Evolutionary conservation across 805 yeast genomes (phyloP).

Genomic region (Candida sanyiensis): DNA sequence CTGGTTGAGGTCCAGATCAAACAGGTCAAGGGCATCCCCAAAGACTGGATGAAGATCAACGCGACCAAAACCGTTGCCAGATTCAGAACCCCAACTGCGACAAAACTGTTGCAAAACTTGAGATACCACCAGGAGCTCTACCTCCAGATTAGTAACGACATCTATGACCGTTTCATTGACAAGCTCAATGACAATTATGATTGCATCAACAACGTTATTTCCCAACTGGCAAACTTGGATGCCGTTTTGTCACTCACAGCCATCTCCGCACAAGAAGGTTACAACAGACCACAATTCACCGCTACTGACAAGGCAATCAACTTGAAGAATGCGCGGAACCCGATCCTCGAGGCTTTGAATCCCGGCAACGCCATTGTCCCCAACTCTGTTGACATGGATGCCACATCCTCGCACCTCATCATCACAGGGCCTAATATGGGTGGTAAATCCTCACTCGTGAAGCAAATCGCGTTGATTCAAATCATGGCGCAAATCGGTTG

Average conservation of each 20-base stretch:
- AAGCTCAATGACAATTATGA: slow-evolving; percentile 40
- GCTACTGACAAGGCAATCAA: slow-evolving; percentile 38
- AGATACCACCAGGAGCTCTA: slow-evolving; percentile 56
- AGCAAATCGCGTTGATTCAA: slow-evolving; percentile 84
- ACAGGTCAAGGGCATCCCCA: slow-evolving; percentile 50
- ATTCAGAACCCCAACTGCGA: slow-evolving; percentile 59
- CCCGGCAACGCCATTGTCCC: slow-evolving; percentile 44
- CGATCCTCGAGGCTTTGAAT: slow-evolving; percentile 72
- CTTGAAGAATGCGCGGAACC: slow-evolving; percentile 68
- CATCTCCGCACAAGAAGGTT: slow-evolving; percentile 56
- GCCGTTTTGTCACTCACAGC: slow-evolving; percentile 64
- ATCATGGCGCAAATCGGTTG: slow-evolving; percentile 80
- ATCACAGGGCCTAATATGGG: slow-evolving; percentile 98
- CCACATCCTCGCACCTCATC: slow-evolving; percentile 59
- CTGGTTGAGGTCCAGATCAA: slow-evolving; percentile 69
- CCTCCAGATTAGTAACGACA: slow-evolving; percentile 17
- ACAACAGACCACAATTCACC: slow-evolving; percentile 61
- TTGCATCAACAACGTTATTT: slow-evolving; percentile 44
- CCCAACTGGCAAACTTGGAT: slow-evolving; percentile 60
- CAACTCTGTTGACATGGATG: slow-evolving; percentile 69
- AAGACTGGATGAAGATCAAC: slow-evolving; percentile 70
- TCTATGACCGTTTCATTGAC: slow-evolving; percentile 44
- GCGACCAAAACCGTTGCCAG: slow-evolving; percentile 66
- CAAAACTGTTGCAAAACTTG: slow-evolving; percentile 44
- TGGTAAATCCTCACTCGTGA: slow-evolving; percentile 88